These are phyloP conservation scores for Colletotrichum tamarilloi DNA, from an alignment of 2,329 filamentous ascomycete genomes.

Conservation along the genomic window DNA sequence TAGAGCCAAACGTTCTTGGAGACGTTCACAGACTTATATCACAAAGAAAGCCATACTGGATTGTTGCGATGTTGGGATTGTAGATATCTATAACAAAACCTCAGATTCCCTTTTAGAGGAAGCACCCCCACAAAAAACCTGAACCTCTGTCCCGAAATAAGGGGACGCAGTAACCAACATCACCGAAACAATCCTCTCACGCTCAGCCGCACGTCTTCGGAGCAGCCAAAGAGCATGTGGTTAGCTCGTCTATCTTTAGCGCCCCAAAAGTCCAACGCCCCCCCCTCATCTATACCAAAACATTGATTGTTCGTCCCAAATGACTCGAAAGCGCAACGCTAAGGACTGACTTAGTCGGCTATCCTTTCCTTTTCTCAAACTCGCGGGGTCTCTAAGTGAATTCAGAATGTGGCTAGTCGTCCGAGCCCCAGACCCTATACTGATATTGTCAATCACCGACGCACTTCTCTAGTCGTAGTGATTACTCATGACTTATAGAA, in stretches of 20 bases:
- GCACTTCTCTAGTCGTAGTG: not conserved
- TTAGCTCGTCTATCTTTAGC: not conserved
- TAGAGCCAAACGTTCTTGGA: too few species aligned
- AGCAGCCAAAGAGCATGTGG: not conserved
- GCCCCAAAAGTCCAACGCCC: not conserved
- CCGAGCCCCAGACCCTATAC: not conserved
- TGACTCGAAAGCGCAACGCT: not conserved
- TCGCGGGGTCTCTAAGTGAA: too few species aligned
- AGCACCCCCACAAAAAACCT: too few species aligned
- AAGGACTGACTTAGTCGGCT: not conserved
- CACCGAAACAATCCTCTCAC: too few species aligned
- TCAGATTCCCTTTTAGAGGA: too few species aligned
- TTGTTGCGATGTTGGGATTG: too few species aligned
- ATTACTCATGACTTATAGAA: not conserved
- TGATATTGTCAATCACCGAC: not conserved
- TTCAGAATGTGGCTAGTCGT: not conserved
- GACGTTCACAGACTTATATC: too few species aligned
- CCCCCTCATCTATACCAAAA: not conserved
- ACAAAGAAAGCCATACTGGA: too few species aligned
- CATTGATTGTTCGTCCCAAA: not conserved
- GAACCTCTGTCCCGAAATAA: too few species aligned
- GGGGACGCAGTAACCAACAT: too few species aligned
- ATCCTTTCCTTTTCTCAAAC: not conserved
- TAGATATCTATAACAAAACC: too few species aligned
- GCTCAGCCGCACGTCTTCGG: not conserved